Percentiles rank a stretch among this genome's conserved stretches.
Evolutionary conservation across 495 filamentous ascomycete species (phyloP).

Genomic region (Trichoderma erinaceum): DNA sequence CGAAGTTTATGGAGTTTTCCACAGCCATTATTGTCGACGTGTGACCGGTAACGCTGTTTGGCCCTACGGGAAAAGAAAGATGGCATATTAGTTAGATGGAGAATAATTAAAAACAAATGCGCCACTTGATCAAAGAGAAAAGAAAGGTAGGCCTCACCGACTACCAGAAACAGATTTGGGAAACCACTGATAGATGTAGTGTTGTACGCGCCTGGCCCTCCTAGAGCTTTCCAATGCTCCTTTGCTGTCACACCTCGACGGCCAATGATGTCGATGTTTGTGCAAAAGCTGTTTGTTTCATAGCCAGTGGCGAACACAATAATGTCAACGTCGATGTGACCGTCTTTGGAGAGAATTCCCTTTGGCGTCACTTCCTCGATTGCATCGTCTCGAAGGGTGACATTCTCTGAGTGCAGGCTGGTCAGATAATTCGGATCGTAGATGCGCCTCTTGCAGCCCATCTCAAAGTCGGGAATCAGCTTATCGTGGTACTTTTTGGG

Average conservation of each 20-base stretch:
- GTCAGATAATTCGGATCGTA: neutral
- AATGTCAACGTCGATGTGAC: slow-evolving; percentile 32
- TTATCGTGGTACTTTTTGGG: neutral
- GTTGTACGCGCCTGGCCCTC: slow-evolving; percentile 38
- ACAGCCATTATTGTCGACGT: slow-evolving; percentile 35
- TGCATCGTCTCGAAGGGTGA: slow-evolving; percentile 30
- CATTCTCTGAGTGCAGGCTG: slow-evolving; percentile 27
- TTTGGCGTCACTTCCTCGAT: slow-evolving; percentile 31
- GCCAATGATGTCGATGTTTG: slow-evolving; percentile 33
- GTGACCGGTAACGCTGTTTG: slow-evolving; percentile 39
- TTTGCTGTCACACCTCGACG: slow-evolving; percentile 25
- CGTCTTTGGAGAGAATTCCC: slow-evolving; percentile 28
- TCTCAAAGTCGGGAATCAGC: slow-evolving; percentile 3
- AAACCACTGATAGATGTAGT: slow-evolving; percentile 31
- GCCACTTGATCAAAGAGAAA: neutral
- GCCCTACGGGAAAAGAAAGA: slow-evolving; percentile 23
- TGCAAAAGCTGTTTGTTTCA: slow-evolving; percentile 28
- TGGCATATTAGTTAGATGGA: neutral
- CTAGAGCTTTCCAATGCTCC: slow-evolving; percentile 32
- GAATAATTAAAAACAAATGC: no score
- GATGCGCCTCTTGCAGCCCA: slow-evolving; percentile 2
- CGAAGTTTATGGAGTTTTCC: slow-evolving; percentile 35
- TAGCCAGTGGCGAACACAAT: slow-evolving; percentile 41
- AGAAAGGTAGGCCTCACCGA: slow-evolving; percentile 18
- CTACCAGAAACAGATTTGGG: slow-evolving; percentile 38